Evolutionary conservation across 768 basidiomycete genomes (phyloP).

Genomic region (Lactifluus pinguis): DNA sequence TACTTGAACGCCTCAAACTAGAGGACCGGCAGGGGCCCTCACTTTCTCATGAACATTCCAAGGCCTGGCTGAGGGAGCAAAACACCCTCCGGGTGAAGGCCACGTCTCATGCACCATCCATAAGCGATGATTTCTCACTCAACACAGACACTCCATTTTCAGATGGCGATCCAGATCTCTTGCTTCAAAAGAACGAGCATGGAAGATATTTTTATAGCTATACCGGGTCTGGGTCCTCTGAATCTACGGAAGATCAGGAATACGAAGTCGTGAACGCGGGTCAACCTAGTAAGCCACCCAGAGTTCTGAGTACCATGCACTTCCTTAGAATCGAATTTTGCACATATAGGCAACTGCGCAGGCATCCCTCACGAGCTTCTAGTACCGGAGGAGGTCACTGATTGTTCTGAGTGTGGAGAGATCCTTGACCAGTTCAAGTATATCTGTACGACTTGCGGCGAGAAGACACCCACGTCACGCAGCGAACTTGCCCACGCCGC

Average conservation of each 20-base stretch:
- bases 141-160: slow-evolving; percentile 15
- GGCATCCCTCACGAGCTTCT: slow-evolving; percentile 37
- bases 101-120: slow-evolving; percentile 4
- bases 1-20: slow-evolving; percentile 14
- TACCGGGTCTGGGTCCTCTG: slow-evolving; percentile 2
- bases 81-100: background rate
- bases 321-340: background rate
- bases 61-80: slow-evolving; percentile 16
- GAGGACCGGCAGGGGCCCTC: background rate
- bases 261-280: slow-evolving; percentile 1
- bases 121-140: slow-evolving; percentile 16
- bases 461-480: slow-evolving; percentile 42
- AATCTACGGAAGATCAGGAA: slow-evolving; percentile 11
- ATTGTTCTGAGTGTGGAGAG: slow-evolving; percentile 75
- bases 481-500: slow-evolving; percentile 18
- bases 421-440: slow-evolving; percentile 79
- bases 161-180: background rate
- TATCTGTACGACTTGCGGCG: slow-evolving; percentile 82
- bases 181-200: slow-evolving; percentile 6
- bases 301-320: background rate
- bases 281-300: background rate
- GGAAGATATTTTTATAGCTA: slow-evolving; percentile 10
- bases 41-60: slow-evolving; percentile 1
- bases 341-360: slow-evolving; percentile 6
- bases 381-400: slow-evolving; percentile 56